phyloP scores from a whole-genome alignment of 2,329 filamentous ascomycete species.

The Colletotrichum navitas region DNA sequence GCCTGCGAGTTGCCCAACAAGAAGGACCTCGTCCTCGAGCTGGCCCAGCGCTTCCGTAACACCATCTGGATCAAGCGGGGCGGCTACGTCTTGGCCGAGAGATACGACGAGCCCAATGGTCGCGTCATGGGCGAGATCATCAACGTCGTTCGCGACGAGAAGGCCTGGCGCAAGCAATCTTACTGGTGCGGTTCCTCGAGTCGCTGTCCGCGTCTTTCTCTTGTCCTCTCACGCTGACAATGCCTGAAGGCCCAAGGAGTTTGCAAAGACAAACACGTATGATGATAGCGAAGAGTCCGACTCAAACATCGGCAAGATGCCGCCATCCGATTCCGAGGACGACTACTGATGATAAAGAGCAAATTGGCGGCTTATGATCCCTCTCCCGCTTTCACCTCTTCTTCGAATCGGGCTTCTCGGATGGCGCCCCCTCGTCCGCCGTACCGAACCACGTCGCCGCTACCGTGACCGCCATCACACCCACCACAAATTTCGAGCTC shows the following conservation, averaged over 20 bases:
- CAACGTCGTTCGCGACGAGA: slow-evolving; percentile 93
- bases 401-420: slow-evolving; percentile 45
- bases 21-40: slow-evolving; percentile 79
- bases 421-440: slow-evolving; percentile 53
- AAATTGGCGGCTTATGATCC: slow-evolving; percentile 22
- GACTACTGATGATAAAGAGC: slow-evolving; percentile 53
- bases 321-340: slow-evolving; percentile 83
- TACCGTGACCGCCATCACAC: slow-evolving; percentile 76
- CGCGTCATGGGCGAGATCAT: slow-evolving; percentile 90
- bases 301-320: slow-evolving; percentile 86
- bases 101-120: slow-evolving; percentile 76
- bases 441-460: slow-evolving; percentile 71
- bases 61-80: slow-evolving; percentile 94
- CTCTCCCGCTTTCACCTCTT: slow-evolving; percentile 30
- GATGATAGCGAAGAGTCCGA: slow-evolving; percentile 81
- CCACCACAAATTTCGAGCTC: slow-evolving; percentile 75
- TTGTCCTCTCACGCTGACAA: slow-evolving; percentile 15
- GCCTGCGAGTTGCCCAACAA: slow-evolving; percentile 78
- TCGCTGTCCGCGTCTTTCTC: too few relatives aligned
- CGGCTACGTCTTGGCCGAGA: slow-evolving; percentile 86
- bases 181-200: slow-evolving; percentile 76
- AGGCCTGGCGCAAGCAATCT: slow-evolving; percentile 86
- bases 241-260: slow-evolving; percentile 79
- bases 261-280: slow-evolving; percentile 73
- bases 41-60: slow-evolving; percentile 87